phyloP scores from a whole-genome alignment of 306 rosid species.

The Vigna reflexopilosa region DNA sequence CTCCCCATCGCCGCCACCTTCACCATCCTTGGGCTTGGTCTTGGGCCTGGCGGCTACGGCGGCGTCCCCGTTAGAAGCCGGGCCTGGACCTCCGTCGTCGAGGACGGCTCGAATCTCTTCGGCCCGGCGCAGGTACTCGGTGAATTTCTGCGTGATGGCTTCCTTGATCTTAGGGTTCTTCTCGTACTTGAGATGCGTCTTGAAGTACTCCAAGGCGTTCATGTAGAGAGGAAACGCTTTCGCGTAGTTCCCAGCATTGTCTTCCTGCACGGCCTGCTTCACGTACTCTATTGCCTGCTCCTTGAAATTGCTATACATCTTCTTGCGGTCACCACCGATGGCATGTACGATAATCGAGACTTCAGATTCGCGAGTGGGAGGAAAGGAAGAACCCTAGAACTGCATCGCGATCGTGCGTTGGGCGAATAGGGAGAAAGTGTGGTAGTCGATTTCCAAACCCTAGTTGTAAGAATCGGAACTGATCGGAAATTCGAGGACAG shows the following conservation, averaged over 20 bases:
- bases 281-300: conserved; percentile 99
- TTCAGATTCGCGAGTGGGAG: neutral
- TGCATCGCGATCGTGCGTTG: conserved; percentile 13
- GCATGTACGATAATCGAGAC: conserved; percentile 40
- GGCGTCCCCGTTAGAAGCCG: conserved; percentile 89
- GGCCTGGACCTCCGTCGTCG: conserved; percentile 90
- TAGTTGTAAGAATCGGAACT: conserved; percentile 3
- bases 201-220: conserved; percentile 97
- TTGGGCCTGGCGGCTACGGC: conserved; percentile 91
- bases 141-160: conserved; percentile 94
- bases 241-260: conserved; percentile 90
- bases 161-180: conserved; percentile 95
- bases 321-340: conserved; percentile 29
- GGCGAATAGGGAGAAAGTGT: neutral
- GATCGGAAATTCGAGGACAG: conserved; percentile 19
- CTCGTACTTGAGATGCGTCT: conserved; percentile 95
- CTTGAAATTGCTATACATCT: conserved; percentile 98
- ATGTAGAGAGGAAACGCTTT: conserved; percentile 94
- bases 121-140: conserved; percentile 94
- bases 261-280: conserved; percentile 96
- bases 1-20: conserved; percentile 83
- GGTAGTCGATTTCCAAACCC: conserved; percentile 26
- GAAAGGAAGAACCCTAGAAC: conserved; percentile 51
- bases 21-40: conserved; percentile 83
- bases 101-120: conserved; percentile 96